These are phyloP conservation scores for Sphaerulina vaccinii DNA, from an alignment of 2,329 filamentous ascomycete genomes.

Conservation along the genomic window DNA sequence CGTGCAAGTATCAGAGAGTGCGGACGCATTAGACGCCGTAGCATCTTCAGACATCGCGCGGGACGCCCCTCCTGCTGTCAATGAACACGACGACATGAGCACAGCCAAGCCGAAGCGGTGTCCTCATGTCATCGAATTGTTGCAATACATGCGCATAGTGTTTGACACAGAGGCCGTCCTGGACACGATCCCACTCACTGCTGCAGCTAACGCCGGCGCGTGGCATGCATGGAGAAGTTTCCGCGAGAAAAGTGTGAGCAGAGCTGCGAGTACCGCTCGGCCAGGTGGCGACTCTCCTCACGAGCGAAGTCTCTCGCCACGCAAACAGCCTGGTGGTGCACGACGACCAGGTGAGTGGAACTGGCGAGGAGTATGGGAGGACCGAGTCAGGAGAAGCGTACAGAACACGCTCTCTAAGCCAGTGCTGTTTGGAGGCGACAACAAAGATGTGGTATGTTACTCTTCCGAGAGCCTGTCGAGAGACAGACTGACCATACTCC, in stretches of 20 bases:
- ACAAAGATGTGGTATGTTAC: constrained; percentile 70
- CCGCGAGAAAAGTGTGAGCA: constrained; percentile 47
- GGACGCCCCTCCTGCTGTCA: constrained; percentile 6
- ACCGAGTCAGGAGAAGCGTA: constrained; percentile 77
- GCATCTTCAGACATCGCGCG: not conserved
- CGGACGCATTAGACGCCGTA: not conserved
- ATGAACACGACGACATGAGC: constrained; percentile 5
- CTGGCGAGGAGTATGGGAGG: constrained; percentile 96
- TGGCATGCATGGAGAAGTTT: constrained; percentile 91
- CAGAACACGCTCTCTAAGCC: constrained; percentile 74
- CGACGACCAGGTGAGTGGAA: constrained; percentile 84
- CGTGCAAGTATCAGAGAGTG: not conserved
- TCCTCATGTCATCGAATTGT: constrained; percentile 53
- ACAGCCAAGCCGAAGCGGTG: constrained; percentile 11
- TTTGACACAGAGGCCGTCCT: constrained; percentile 77
- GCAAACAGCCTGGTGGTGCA: constrained; percentile 43
- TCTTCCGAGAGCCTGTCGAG: not conserved
- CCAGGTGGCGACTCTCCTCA: constrained; percentile 15
- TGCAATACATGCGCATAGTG: constrained; percentile 77
- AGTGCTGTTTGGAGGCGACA: constrained; percentile 68
- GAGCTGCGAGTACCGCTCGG: constrained; percentile 17
- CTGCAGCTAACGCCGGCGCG: constrained; percentile 83
- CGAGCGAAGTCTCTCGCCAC: constrained; percentile 30
- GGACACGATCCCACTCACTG: constrained; percentile 74
- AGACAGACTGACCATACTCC: not conserved